These are phyloP conservation scores for Triticum monococcum DNA, from an alignment of 176 grass and related monocot species.

Conservation along the genomic window DNA sequence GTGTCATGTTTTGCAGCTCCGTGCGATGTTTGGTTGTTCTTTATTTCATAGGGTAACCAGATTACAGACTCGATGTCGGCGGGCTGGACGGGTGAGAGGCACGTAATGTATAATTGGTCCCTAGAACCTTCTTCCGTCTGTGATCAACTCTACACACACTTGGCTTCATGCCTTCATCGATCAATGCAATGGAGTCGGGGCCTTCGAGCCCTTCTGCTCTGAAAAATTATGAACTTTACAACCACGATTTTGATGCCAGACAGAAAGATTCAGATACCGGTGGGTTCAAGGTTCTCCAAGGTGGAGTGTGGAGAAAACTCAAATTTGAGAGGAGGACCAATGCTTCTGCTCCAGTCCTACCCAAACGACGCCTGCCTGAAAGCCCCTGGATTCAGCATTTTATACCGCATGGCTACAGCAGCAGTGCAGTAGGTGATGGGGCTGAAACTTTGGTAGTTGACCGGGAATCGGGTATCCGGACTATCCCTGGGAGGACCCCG, in stretches of 20 bases:
- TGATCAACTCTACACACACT: too few species aligned
- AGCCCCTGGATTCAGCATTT: conserved; percentile 75
- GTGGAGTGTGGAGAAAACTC: conserved; percentile 52
- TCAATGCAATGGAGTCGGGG: too few species aligned
- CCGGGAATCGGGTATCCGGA: conserved; percentile 26
- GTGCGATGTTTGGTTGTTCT: too few species aligned
- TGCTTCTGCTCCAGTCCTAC: background rate
- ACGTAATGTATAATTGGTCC: too few species aligned
- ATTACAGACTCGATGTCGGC: too few species aligned
- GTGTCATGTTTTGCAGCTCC: too few species aligned
- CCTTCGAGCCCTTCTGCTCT: too few species aligned
- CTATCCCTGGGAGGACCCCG: conserved; percentile 16
- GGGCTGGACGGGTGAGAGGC: too few species aligned
- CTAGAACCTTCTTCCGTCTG: too few species aligned
- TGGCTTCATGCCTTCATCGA: too few species aligned
- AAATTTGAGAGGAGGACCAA: conserved; percentile 39
- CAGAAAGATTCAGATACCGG: background rate
- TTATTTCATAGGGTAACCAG: too few species aligned
- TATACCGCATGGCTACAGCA: conserved; percentile 18
- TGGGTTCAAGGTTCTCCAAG: conserved; percentile 58
- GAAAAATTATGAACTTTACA: conserved; percentile 29
- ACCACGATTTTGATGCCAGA: background rate
- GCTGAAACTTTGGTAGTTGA: conserved; percentile 12
- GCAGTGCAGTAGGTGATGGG: background rate
- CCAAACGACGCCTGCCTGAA: conserved; percentile 32